Evolutionary conservation across 2,329 filamentous ascomycete species (phyloP), one percentile per base, ranked within the genome.

Genomic region (Aspergillus caelatus): DNA sequence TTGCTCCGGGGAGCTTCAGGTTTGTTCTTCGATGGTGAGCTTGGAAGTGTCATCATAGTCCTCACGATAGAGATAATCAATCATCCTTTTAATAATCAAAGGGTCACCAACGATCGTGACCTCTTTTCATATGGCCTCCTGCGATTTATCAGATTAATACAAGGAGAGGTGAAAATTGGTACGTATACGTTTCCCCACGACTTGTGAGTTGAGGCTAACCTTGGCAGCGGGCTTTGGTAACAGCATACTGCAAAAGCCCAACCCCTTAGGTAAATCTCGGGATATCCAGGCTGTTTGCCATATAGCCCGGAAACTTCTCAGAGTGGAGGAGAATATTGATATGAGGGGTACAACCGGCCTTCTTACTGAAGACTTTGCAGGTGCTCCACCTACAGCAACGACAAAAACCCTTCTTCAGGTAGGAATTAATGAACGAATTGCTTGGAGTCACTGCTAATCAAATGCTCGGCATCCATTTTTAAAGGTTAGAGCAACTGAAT

Each of bases 161-260:
- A 62, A 26, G 59, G 62, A n/a, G 53, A 52, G 11, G 62, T 64
- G 7, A 56, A 62, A 41, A 50, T 61, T n/a, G 56, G 62, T 62
- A 54, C 30, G 52, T 54, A 54, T 30, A 30, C 52, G 23, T 21
- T 32, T 30, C 53, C 36, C 36, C 34, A 36, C 12, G 14, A 56
- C 12, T n/a, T 36, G 8, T 56, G 10, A 36, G 26, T 39, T 19
- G 30, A 34, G 39, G 46, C 39, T 41, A 39, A 32, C 41, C 16
- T 43, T 58, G 21, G 28, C 43, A 65, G 64, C 57, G 19, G 57
- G 57, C 28, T 53, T 65, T 48, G 58, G 64, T 14, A 50, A 58
- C 16, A 61, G 57, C 26, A 26, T 62, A 48, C 39, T 59, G 21
- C 36, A n/a, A 39, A 52, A 55, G n/a, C 34, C 23, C 19, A 43